These are phyloP conservation scores for Coemansia furcata DNA, from an alignment of 192 early-diverging fungal genomes.

Conservation along the genomic window DNA sequence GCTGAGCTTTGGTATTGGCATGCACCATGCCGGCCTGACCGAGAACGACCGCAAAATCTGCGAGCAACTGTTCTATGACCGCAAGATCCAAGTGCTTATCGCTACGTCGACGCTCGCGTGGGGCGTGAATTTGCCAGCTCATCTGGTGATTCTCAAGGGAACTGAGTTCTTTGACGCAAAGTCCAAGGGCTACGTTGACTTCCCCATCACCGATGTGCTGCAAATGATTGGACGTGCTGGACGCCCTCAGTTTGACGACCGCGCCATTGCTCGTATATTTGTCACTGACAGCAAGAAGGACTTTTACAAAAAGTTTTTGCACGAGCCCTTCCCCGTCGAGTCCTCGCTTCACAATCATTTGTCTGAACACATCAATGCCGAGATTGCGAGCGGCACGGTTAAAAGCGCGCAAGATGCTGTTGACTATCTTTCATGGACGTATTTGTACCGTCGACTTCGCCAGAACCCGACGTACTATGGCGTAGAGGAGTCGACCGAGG, in stretches of 20 bases:
- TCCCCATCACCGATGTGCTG: constrained; percentile 95
- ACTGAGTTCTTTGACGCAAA: constrained; percentile 97
- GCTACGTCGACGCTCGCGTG: constrained; percentile 96
- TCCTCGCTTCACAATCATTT: constrained; percentile 71
- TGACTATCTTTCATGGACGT: constrained; percentile 96
- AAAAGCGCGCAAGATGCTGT: constrained; percentile 90
- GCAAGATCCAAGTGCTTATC: constrained; percentile 95
- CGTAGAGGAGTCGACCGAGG: constrained; percentile 67
- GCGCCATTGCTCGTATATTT: constrained; percentile 88
- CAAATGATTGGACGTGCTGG: constrained; percentile 99
- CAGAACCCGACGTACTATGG: constrained; percentile 98
- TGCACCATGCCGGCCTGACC: constrained; percentile 94
- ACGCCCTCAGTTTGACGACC: constrained; percentile 93
- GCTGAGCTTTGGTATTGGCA: constrained; percentile 93
- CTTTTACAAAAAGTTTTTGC: constrained; percentile 98
- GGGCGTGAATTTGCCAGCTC: constrained; percentile 98
- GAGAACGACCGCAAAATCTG: constrained; percentile 83
- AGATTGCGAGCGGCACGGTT: constrained; percentile 86
- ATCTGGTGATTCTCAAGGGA: constrained; percentile 96
- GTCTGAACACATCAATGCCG: constrained; percentile 93
- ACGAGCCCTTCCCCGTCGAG: constrained; percentile 92
- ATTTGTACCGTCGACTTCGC: constrained; percentile 86
- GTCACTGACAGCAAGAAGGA: constrained; percentile 96
- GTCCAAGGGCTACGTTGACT: constrained; percentile 87
- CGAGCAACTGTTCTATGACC: constrained; percentile 91